Conservation (phyloP, 306 rosid genomes). For the Ceratonia siliqua region DNA sequence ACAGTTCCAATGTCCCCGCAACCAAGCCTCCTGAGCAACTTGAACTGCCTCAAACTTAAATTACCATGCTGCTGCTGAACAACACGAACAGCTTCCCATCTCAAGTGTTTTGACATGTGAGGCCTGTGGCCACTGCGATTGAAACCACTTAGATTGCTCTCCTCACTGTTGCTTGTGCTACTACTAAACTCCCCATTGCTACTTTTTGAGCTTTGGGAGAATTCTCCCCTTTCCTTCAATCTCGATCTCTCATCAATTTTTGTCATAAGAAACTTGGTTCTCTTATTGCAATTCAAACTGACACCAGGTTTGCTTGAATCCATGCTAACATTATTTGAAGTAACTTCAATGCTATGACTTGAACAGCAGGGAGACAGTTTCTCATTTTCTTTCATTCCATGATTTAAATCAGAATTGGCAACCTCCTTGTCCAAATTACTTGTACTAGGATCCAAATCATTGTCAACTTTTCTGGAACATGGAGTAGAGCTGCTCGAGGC, state of each 20-base stretch:
- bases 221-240: slow-evolving; percentile 83
- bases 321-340: slow-evolving; percentile 41
- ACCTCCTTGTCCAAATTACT: slow-evolving; percentile 51
- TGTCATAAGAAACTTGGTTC: slow-evolving; percentile 53
- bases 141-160: slow-evolving; percentile 77
- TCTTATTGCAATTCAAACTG: slow-evolving; percentile 52
- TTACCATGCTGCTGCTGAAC: slow-evolving; percentile 74
- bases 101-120: slow-evolving; percentile 93
- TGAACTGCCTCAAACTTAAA: slow-evolving; percentile 76
- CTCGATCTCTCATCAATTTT: slow-evolving; percentile 70
- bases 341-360: slow-evolving; percentile 58
- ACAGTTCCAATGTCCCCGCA: slow-evolving; percentile 98
- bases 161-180: slow-evolving; percentile 93
- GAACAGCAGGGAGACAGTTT: slow-evolving; percentile 59
- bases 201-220: slow-evolving; percentile 96
- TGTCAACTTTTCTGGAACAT: slow-evolving; percentile 37
- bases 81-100: slow-evolving; percentile 86
- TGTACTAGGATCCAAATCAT: slow-evolving; percentile 45
- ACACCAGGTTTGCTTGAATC: slow-evolving; percentile 55
- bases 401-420: slow-evolving; percentile 41
- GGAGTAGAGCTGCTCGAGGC: slow-evolving; percentile 45
- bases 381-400: slow-evolving; percentile 49
- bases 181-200: slow-evolving; percentile 90
- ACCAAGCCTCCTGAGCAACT: slow-evolving; percentile 80
- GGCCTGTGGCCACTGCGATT: slow-evolving; percentile 86